Evolutionary conservation across 805 yeast genomes (phyloP).

Genomic region (Suhomyces pyralidae): DNA sequence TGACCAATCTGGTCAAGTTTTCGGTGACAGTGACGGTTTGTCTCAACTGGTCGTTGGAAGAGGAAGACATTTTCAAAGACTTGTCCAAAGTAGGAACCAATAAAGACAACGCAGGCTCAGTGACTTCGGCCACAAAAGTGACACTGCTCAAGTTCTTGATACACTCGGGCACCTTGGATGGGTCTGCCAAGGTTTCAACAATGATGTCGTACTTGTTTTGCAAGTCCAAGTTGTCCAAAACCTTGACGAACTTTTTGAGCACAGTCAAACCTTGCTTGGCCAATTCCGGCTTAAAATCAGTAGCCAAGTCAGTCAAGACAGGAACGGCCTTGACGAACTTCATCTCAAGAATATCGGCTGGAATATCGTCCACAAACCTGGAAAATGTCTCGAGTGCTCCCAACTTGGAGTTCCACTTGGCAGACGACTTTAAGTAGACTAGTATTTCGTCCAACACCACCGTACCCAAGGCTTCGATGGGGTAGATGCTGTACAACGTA

Average conservation of each 20-base stretch:
- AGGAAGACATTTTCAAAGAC: conserved; percentile 80
- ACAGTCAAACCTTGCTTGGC: conserved; percentile 79
- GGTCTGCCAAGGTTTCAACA: conserved; percentile 87
- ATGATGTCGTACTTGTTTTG: conserved; percentile 78
- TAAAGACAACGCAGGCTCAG: conserved; percentile 89
- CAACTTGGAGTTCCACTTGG: conserved; percentile 89
- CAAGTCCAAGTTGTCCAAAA: conserved; percentile 89
- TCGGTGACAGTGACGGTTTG: conserved; percentile 96
- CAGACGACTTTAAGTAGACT: conserved; percentile 68
- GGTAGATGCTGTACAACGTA: conserved; percentile 64
- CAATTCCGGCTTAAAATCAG: conserved; percentile 95
- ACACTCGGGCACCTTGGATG: conserved; percentile 82
- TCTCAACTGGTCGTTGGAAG: conserved; percentile 94
- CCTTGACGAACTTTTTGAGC: conserved; percentile 67
- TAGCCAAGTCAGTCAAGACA: conserved; percentile 79
- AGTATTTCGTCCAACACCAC: conserved; percentile 61
- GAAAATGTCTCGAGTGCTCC: conserved; percentile 76
- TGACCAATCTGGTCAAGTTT: conserved; percentile 91
- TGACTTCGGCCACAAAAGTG: conserved; percentile 97
- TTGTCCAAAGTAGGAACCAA: conserved; percentile 90
- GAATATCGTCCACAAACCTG: conserved; percentile 70
- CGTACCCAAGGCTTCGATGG: conserved; percentile 76
- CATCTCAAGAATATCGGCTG: conserved; percentile 80
- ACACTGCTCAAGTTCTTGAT: conserved; percentile 87
- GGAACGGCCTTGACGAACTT: conserved; percentile 80